These are phyloP conservation scores for Davidsoniella neocaledoniae DNA, from an alignment of 2,329 filamentous ascomycete genomes.

Conservation along the genomic window DNA sequence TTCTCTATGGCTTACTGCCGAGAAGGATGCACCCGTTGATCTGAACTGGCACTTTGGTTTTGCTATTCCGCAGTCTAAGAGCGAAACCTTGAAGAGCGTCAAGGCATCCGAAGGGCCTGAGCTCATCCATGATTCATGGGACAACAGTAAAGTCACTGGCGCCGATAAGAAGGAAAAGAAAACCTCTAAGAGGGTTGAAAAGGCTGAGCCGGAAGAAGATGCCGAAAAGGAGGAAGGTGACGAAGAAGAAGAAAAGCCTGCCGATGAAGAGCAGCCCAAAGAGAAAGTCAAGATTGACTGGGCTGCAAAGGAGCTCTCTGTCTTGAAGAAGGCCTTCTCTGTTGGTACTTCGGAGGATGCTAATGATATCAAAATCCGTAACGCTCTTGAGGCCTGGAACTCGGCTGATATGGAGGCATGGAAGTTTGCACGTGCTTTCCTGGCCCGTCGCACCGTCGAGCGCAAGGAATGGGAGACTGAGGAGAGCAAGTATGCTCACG, in stretches of 20 bases:
- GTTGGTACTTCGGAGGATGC: conserved; percentile 26
- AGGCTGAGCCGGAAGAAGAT: background rate
- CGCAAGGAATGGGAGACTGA: conserved; percentile 52
- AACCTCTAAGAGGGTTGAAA: conserved; percentile 1
- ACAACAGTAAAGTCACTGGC: background rate
- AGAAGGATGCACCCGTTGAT: conserved; percentile 45
- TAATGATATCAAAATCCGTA: conserved; percentile 29
- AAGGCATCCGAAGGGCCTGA: conserved; percentile 24
- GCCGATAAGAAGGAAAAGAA: background rate
- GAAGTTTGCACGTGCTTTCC: conserved; percentile 54
- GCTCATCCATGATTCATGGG: conserved; percentile 20
- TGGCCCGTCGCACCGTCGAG: conserved; percentile 46
- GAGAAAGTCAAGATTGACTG: background rate
- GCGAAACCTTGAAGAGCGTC: conserved; percentile 9
- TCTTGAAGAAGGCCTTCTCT: conserved; percentile 38
- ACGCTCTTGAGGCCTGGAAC: conserved; percentile 48
- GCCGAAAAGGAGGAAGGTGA: conserved; percentile 5
- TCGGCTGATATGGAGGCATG: conserved; percentile 62
- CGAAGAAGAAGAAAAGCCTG: conserved; percentile 28
- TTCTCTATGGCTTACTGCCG: conserved; percentile 69
- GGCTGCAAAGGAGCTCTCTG: conserved; percentile 24
- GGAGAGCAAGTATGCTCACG: conserved; percentile 46
- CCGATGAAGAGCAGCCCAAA: conserved; percentile 24
- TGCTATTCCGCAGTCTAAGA: conserved; percentile 40
- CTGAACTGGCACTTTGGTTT: conserved; percentile 88